Percentiles rank a stretch among this genome's conserved stretches.
These are phyloP conservation scores for Thuja plicata DNA, from an alignment of 83 land plant genomes.

Conservation along the genomic window DNA sequence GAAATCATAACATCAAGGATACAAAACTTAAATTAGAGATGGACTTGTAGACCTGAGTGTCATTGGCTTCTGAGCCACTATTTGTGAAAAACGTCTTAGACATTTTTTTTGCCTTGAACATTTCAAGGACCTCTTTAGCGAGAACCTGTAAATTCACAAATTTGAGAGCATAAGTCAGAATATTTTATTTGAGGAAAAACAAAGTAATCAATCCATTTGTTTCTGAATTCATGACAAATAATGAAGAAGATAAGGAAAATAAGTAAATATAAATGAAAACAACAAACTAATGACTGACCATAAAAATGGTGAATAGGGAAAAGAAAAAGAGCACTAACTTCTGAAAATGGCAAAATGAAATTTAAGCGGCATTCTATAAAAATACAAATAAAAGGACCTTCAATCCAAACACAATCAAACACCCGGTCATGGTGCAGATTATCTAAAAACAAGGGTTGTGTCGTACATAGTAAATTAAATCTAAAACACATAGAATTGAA, in stretches of 20 bases:
- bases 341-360: neutral
- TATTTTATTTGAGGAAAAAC: neutral
- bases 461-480: neutral
- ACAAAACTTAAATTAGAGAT: neutral
- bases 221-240: neutral
- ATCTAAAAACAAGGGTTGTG: neutral
- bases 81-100: constrained; percentile 86
- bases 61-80: constrained; percentile 99
- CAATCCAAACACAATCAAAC: neutral
- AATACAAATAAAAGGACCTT: neutral
- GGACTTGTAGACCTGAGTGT: constrained; percentile 74
- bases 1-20: neutral
- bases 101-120: constrained; percentile 85
- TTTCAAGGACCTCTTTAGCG: constrained; percentile 77
- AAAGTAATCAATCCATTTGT: neutral
- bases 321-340: neutral
- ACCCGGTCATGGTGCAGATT: neutral
- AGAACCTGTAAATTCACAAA: constrained; percentile 67
- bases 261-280: neutral
- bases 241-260: neutral
- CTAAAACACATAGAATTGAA: neutral
- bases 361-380: neutral
- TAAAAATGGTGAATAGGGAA: neutral
- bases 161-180: neutral
- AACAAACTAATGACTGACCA: neutral